Evolutionary conservation across 2,329 filamentous ascomycete genomes (phyloP), one percentile per base, ranked within the genome.

Genomic region (Penicillium concentricum): DNA sequence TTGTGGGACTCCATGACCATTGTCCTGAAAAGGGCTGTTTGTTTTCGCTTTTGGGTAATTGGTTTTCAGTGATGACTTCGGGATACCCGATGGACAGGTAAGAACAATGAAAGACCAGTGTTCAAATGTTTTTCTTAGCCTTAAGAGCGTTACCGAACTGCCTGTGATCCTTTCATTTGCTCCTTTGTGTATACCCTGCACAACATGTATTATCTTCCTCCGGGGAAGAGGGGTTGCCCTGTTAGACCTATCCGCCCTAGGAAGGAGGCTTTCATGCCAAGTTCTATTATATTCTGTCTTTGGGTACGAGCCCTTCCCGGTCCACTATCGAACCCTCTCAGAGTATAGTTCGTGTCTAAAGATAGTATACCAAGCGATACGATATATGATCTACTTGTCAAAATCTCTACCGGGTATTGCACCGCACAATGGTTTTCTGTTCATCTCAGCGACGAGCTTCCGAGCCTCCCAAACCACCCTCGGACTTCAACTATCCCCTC

Each of bases 271-370:
- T 49, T 22, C 13, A 16, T 43, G 44, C 35, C 39, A 42, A 38
- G 13, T 30, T 37, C 52, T 34, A 12, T 30, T 39, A 44, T 47
- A 41, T 48, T 52, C 34, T 59, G 28, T 35, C 41, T 41, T 38
- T 47, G 30, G 48, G 59, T 61, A 57, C 60, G 60, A 59, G 42
- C 49, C n/a, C n/a, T 32, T 38, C 24, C 55, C 51, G 59, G 55
- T 49, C 57, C 43, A 52, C 57, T 44, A 30, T 60, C 26, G 18
- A 32, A 42, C 13, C 35, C 51, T 47, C 35, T 41, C 50, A 41
- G 47, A 54, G 39, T 32, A 38, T 52, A 50, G 44, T 35, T 60
- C 53, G 54, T 60, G 39, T 62, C 46, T 49, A 55, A 56, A 57
- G 43, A 61, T 54, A 61, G 51, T 35, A 44, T 56, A 51, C 28